Evolutionary conservation across 2,329 filamentous ascomycete genomes (phyloP).

Genomic region (Leptodontidium sp.): DNA sequence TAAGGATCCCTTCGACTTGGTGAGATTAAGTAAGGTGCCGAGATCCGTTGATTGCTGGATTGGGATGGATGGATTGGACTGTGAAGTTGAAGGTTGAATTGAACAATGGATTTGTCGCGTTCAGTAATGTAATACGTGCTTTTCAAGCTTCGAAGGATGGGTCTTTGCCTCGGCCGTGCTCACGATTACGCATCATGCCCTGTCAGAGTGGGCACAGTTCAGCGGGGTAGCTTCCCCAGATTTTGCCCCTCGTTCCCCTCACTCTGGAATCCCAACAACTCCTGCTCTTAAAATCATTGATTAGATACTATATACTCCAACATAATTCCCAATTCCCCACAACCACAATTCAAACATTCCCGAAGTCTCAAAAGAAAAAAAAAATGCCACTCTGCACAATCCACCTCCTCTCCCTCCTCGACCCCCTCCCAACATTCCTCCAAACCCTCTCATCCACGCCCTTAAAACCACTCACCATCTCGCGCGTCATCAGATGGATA

Average conservation of each 20-base stretch:
- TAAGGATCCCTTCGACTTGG: background rate
- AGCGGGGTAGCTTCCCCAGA: conserved; percentile 19
- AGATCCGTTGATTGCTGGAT: background rate
- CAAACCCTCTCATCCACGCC: conserved; percentile 46
- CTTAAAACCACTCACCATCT: conserved; percentile 52
- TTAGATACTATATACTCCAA: too few relatives aligned
- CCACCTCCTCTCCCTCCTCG: conserved; percentile 54
- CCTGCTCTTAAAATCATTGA: background rate
- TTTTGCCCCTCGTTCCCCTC: background rate
- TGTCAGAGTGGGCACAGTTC: background rate
- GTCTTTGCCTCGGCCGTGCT: conserved; percentile 9
- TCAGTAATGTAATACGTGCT: background rate
- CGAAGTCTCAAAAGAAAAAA: background rate
- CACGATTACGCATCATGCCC: conserved; percentile 10
- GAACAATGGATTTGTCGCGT: too few relatives aligned
- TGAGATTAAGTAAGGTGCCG: background rate
- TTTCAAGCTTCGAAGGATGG: background rate
- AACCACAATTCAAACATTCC: background rate
- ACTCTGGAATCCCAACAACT: background rate
- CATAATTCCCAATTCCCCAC: background rate
- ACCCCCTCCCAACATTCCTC: conserved; percentile 51
- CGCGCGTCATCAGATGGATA: conserved; percentile 57
- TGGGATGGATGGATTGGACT: background rate
- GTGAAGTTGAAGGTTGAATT: background rate
- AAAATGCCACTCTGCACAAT: conserved; percentile 59